phyloP scores from a whole-genome alignment of 495 filamentous ascomycete species.

The Cercophora samala region DNA sequence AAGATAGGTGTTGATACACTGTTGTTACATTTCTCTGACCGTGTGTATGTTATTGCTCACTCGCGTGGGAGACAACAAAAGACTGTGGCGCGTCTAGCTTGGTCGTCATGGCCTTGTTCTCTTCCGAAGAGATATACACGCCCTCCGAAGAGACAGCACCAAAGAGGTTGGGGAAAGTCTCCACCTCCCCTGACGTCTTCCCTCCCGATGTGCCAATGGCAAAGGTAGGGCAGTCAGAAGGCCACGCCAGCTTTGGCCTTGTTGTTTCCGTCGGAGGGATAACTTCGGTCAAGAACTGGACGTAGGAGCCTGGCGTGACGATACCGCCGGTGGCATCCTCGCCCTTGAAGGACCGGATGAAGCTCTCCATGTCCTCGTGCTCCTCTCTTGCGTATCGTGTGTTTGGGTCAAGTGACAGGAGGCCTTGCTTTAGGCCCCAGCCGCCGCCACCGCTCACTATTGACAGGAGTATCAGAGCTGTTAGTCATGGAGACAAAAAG shows the following conservation, averaged over 20 bases:
- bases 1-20: background rate
- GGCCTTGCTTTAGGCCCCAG: slow-evolving; percentile 81
- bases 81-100: slow-evolving; percentile 44
- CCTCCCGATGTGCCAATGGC: slow-evolving; percentile 11
- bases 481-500: background rate
- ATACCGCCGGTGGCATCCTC: slow-evolving; percentile 29
- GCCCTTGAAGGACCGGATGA: slow-evolving; percentile 30
- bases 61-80: slow-evolving; percentile 16
- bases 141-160: slow-evolving; percentile 42
- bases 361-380: slow-evolving; percentile 31
- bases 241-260: too few relatives aligned
- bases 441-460: slow-evolving; percentile 85
- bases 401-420: slow-evolving; percentile 79
- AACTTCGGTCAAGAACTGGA: slow-evolving; percentile 49
- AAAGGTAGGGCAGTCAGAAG: slow-evolving; percentile 11
- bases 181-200: background rate
- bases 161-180: slow-evolving; percentile 30
- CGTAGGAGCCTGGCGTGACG: slow-evolving; percentile 42
- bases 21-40: background rate
- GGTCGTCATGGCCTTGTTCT: slow-evolving; percentile 17
- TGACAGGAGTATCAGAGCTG: background rate
- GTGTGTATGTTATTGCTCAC: background rate
- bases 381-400: slow-evolving; percentile 36
- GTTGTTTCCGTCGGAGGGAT: background rate
- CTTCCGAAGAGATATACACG: slow-evolving; percentile 33